A percentile compares a stretch with the other conserved stretches of the same genome.
Evolutionary conservation across 2,329 filamentous ascomycete species (phyloP).

Genomic region (Trichophyton verrucosum): DNA sequence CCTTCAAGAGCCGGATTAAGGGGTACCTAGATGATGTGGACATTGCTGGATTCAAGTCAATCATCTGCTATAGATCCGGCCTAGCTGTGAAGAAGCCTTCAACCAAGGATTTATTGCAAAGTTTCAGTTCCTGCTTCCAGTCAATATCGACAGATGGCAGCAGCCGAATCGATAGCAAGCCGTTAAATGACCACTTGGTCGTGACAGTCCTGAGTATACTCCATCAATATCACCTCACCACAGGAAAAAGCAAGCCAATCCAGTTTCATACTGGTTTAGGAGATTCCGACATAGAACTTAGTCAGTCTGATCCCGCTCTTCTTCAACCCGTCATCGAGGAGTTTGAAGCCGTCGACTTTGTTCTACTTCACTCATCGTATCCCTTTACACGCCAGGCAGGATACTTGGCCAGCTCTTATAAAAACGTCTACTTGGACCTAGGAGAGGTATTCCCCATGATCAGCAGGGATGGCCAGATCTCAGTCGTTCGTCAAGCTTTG

Average conservation of each 20-base stretch:
- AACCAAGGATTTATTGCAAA: conserved; percentile 27
- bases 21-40: conserved; percentile 50
- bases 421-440: conserved; percentile 71
- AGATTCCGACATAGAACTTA: conserved; percentile 62
- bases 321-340: conserved; percentile 60
- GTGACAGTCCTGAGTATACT: conserved; percentile 51
- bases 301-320: conserved; percentile 59
- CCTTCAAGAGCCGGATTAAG: conserved; percentile 42
- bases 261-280: conserved; percentile 78
- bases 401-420: conserved; percentile 64
- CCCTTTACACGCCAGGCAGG: conserved; percentile 68
- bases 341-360: conserved; percentile 58
- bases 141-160: conserved; percentile 19
- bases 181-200: conserved; percentile 59
- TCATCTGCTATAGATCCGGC: conserved; percentile 70
- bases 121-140: conserved; percentile 20
- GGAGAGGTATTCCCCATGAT: conserved; percentile 72
- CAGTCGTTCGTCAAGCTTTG: conserved; percentile 56
- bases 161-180: conserved; percentile 40
- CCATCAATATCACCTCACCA: conserved; percentile 25
- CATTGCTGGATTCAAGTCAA: conserved; percentile 70
- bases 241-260: conserved; percentile 51
- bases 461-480: conserved; percentile 62
- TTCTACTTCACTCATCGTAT: conserved; percentile 69
- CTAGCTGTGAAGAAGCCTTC: conserved; percentile 47